Conservation (phyloP, 2,329 filamentous ascomycete genomes). For the Berkeleyomyces basicola region DNA sequence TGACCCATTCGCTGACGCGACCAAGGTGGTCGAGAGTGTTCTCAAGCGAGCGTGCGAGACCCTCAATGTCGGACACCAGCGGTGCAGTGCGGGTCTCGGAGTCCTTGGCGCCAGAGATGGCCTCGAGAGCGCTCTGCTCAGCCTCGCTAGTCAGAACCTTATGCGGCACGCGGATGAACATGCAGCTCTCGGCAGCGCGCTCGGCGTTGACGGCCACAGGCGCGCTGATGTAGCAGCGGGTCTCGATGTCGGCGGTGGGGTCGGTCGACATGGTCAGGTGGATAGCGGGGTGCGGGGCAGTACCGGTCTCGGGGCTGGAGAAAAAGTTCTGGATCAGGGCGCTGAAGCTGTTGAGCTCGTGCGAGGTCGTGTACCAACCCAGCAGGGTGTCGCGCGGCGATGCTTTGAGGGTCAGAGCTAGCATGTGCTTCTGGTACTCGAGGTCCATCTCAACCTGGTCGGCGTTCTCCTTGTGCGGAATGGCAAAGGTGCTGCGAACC, state of each 20-base stretch:
- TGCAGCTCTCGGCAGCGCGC: conserved; percentile 84
- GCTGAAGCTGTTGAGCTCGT: conserved; percentile 95
- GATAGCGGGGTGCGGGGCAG: conserved; percentile 91
- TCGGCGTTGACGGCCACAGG: conserved; percentile 91
- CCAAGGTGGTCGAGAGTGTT: conserved; percentile 81
- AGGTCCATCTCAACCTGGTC: conserved; percentile 99
- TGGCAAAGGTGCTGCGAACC: conserved; percentile 91
- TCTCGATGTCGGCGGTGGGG: conserved; percentile 74
- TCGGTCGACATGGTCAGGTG: conserved; percentile 90
- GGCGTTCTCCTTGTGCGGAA: conserved; percentile 94
- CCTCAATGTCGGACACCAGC: conserved; percentile 77
- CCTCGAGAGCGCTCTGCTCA: conserved; percentile 52
- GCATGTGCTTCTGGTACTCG: conserved; percentile 99
- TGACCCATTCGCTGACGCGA: conserved; percentile 80
- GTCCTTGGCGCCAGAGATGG: conserved; percentile 70
- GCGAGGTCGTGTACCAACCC: conserved; percentile 95
- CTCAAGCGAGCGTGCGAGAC: conserved; percentile 69
- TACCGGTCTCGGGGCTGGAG: conserved; percentile 88
- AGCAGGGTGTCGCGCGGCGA: conserved; percentile 87
- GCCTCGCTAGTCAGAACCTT: conserved; percentile 76
- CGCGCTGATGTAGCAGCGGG: conserved; percentile 85
- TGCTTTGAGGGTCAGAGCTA: conserved; percentile 82
- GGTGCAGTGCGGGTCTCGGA: conserved; percentile 55
- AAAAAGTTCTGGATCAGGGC: conserved; percentile 99
- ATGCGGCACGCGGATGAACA: conserved; percentile 95